These are phyloP conservation scores for Colletotrichum salicis DNA, from an alignment of 2,329 filamentous ascomycete genomes.

Conservation along the genomic window DNA sequence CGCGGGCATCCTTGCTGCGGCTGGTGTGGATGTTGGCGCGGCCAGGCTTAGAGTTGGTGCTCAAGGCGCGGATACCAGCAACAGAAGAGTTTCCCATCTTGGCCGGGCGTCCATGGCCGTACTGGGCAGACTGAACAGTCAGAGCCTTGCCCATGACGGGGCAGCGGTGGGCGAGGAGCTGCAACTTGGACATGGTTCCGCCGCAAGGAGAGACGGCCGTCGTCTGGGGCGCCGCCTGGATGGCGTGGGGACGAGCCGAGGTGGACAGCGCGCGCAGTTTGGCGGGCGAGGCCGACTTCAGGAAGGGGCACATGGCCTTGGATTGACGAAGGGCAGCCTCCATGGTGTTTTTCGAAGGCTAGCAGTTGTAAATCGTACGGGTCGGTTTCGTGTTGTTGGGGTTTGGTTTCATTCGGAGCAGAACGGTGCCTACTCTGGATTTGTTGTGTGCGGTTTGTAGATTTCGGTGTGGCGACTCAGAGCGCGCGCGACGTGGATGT, in stretches of 20 bases:
- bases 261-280: slow-evolving; percentile 90
- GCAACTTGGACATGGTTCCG: slow-evolving; percentile 95
- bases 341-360: slow-evolving; percentile 65
- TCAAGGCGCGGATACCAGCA: slow-evolving; percentile 62
- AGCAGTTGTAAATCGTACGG: not conserved
- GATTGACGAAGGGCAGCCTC: slow-evolving; percentile 95
- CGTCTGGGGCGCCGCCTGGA: slow-evolving; percentile 55
- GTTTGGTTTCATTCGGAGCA: not conserved
- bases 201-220: slow-evolving; percentile 75
- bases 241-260: slow-evolving; percentile 60
- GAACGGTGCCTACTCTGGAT: slow-evolving; percentile 8
- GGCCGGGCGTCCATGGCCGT: slow-evolving; percentile 56
- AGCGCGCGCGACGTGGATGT: slow-evolving; percentile 12
- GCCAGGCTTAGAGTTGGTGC: slow-evolving; percentile 61
- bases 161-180: slow-evolving; percentile 92
- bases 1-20: slow-evolving; percentile 78
- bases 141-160: slow-evolving; percentile 99
- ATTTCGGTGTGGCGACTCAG: slow-evolving; percentile 25
- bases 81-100: slow-evolving; percentile 54
- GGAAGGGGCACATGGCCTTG: slow-evolving; percentile 95
- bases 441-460: not conserved
- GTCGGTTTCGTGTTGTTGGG: not conserved
- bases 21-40: slow-evolving; percentile 87
- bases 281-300: slow-evolving; percentile 92
- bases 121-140: slow-evolving; percentile 79